Base-by-base conservation (phyloP, 768 basidiomycete genomes). In the Agaricus blazei region DNA sequence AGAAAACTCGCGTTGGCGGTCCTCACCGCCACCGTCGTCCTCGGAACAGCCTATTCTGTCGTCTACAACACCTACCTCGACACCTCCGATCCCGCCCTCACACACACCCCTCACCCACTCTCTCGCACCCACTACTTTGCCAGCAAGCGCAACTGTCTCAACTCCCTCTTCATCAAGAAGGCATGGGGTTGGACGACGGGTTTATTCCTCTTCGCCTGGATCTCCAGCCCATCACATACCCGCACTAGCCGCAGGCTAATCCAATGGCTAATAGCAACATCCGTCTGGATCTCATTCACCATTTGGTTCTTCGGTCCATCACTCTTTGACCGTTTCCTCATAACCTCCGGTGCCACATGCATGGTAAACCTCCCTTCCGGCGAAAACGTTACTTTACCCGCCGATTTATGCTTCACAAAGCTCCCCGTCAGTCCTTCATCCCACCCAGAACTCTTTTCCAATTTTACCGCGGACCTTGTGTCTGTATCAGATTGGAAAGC, bases 151-250 rank as follows among this genome's bases (percentile, higher is more conserved):
- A 98, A 94, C 65, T 48, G 79, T 1, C 77, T 98, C 65, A 98
- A 98, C 65, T 78, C 85, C 55, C 73, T 81, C 62, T 95, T 96
- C 71, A 91, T 95, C 66, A 98, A 98, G 72, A 77, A 81, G 51
- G 83, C 88, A 24, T 97, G 96, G 94, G 91, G 73, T 0, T 97
- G 94, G 93, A 94, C 93, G 1, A 78, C 90, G 6, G 75, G 74
- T 34, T 75, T 80, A 0, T 92, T 90, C 63, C 64, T 85, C 52
- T 62, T 78, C 52, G 73, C 78, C 26, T 87, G 80, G 76, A 28
- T 77, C 48, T 84, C 88, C 1, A 78, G 80, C 59, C 81, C 86
- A 4, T 66, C 73, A 2, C 64, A 67, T 9, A 67, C 68, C 3
- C 77, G 78, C 29, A 72, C 75, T 1, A 57, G 62, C 9, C 52